These are phyloP conservation scores for Phytophthora meadii DNA, from an alignment of 352 stramenopile species.

Conservation along the genomic window DNA sequence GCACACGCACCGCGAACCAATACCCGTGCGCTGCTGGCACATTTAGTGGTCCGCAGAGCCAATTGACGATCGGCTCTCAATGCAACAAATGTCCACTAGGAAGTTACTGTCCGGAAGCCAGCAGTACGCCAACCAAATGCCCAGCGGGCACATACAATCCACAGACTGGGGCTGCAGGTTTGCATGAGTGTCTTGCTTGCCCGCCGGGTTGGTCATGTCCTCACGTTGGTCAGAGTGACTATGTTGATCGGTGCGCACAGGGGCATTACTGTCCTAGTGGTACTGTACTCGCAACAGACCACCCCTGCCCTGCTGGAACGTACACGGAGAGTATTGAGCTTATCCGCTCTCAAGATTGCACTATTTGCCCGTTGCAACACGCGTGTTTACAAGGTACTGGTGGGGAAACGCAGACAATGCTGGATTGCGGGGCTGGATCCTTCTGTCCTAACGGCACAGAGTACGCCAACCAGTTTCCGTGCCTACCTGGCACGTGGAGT, in stretches of 20 bases:
- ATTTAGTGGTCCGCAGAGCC: slow-evolving; percentile 75
- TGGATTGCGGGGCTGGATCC: slow-evolving; percentile 74
- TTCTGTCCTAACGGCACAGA: slow-evolving; percentile 86
- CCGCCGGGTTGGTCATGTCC: slow-evolving; percentile 80
- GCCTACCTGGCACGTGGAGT: slow-evolving; percentile 89
- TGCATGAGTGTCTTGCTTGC: slow-evolving; percentile 73
- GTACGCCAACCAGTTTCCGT: slow-evolving; percentile 79
- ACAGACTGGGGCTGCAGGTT: slow-evolving; percentile 42
- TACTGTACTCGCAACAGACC: slow-evolving; percentile 56
- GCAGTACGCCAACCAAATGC: slow-evolving; percentile 69
- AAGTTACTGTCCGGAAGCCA: slow-evolving; percentile 87
- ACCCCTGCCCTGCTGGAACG: slow-evolving; percentile 77
- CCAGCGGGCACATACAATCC: slow-evolving; percentile 84
- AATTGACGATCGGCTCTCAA: slow-evolving; percentile 50
- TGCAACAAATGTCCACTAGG: slow-evolving; percentile 70
- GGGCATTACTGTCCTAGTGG: slow-evolving; percentile 82
- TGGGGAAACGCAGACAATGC: slow-evolving; percentile 69
- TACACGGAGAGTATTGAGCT: slow-evolving; percentile 75
- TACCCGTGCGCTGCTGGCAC: slow-evolving; percentile 90
- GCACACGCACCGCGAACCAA: slow-evolving; percentile 66
- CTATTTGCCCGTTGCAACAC: slow-evolving; percentile 73
- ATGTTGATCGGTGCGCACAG: slow-evolving; percentile 65
- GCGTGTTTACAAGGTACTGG: slow-evolving; percentile 81
- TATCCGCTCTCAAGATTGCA: slow-evolving; percentile 78
- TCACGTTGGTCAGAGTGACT: slow-evolving; percentile 65